phyloP scores from a whole-genome alignment of 1,284 basidiomycete species.

The Testicularia cyperi region DNA sequence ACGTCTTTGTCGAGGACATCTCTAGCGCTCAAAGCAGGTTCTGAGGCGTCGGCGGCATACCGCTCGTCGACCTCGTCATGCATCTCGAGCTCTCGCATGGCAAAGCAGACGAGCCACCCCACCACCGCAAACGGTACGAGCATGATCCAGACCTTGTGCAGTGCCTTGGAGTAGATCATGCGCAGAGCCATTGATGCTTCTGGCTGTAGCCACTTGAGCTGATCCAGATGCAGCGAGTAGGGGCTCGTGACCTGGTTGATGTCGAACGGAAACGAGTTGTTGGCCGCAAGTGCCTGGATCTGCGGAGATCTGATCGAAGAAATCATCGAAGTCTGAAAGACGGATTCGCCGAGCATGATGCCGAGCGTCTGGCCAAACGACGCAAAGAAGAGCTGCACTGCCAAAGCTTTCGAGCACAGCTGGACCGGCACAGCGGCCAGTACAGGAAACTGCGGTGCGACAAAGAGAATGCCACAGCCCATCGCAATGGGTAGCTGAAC shows the following conservation, averaged over 20 bases:
- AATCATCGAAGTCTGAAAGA: constrained; percentile 28
- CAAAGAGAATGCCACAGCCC: constrained; percentile 29
- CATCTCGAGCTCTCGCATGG: constrained; percentile 24
- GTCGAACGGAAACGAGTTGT: constrained; percentile 19
- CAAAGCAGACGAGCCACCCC: constrained; percentile 10
- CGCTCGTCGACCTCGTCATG: constrained; percentile 28
- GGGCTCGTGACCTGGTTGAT: constrained; percentile 22
- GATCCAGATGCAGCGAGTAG: constrained; percentile 16
- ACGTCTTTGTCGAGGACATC: too few relatives aligned
- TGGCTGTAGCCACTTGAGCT: constrained; percentile 2
- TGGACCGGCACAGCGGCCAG: constrained; percentile 15
- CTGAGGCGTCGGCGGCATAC: constrained; percentile 9
- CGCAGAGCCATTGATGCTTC: constrained; percentile 7
- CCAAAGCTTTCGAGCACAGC: constrained; percentile 16
- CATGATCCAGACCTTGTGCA: constrained; percentile 18
- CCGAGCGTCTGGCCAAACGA: constrained; percentile 36
- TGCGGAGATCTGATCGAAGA: constrained; percentile 8
- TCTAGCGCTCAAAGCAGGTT: too few relatives aligned
- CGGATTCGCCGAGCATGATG: constrained; percentile 33
- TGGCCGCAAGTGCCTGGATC: constrained; percentile 10
- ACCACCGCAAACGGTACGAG: constrained; percentile 16
- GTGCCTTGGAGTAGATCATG: constrained; percentile 7
- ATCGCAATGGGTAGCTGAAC: constrained; percentile 28
- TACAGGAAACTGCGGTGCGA: constrained; percentile 32
- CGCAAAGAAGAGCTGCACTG: constrained; percentile 19